Evolutionary conservation across 371 early-diverging fungal species (phyloP), one percentile per base, ranked within the genome.

Genomic region (Smittium culicis): DNA sequence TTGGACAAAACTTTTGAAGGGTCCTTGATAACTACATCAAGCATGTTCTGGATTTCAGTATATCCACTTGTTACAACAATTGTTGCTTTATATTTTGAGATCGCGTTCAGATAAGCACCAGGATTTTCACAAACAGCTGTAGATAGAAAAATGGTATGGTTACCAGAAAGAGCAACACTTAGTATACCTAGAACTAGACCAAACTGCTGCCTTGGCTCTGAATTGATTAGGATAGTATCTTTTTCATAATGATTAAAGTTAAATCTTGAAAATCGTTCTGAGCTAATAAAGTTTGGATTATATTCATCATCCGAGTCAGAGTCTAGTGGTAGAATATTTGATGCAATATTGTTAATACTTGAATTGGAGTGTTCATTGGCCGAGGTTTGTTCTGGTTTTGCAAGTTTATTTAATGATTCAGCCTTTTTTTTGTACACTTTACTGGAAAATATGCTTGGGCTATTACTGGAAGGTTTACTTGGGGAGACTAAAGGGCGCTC

Each of bases 191-290:
- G 68, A 2, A 89, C 77, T 29, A 93, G 74, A 1, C 93, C 93
- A 54, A 89, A 77, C 69, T 91, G 91, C 67, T 90, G 90, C 17
- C 93, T 79, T 1, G 91, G 90, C 67, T 93, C 93, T 35, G 90
- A 77, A 73, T 83, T 83, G 3, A 77, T 81, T 45, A 88, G 72
- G 14, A 89, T 75, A 1, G 78, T 79, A 27, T 75, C 76, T 20
- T 57, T 57, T 57, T 57, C 5, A 25, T 57, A 57, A 27, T 57
- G 14, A 5, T 25, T 57, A 27, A 20, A 57, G 27, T 27, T 25
- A 57, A 20, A 57, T n/a, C 20, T 25, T 20, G 57, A 57, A n/a
- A 27, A n/a, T 57, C 3, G 25, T 20, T 57, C 25, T 25, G 3
- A 16, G 57, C 25, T 8, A 57, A 3, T 5, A n/a, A 27, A 57